phyloP scores from a whole-genome alignment of 352 stramenopile genomes.

The Phytophthora aleatoria region DNA sequence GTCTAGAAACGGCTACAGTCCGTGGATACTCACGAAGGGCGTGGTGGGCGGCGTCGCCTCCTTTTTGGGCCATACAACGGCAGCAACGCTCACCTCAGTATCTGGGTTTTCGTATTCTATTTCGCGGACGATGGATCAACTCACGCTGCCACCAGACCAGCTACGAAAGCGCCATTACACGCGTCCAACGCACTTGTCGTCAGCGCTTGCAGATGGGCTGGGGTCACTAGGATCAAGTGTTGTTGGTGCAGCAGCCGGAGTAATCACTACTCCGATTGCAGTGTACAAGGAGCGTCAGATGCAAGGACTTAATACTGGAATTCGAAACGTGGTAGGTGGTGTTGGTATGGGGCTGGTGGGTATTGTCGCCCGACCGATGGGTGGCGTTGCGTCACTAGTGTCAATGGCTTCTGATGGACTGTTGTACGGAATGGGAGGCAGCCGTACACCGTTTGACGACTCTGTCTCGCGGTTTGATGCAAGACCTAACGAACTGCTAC shows the following conservation, averaged over 20 bases:
- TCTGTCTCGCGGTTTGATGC: constrained; percentile 47
- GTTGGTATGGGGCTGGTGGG: constrained; percentile 82
- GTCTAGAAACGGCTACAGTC: constrained; percentile 75
- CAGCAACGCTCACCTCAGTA: constrained; percentile 71
- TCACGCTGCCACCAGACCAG: constrained; percentile 68
- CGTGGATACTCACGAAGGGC: constrained; percentile 76
- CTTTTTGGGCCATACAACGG: constrained; percentile 72
- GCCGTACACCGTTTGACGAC: constrained; percentile 40
- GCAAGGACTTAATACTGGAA: constrained; percentile 60
- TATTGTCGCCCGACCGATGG: constrained; percentile 78
- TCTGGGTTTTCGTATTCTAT: constrained; percentile 86
- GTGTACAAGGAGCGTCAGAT: constrained; percentile 72
- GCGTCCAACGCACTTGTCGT: constrained; percentile 65
- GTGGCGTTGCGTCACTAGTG: constrained; percentile 76
- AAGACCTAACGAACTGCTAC: constrained; percentile 67
- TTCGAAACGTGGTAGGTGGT: constrained; percentile 71
- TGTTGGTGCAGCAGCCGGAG: constrained; percentile 72
- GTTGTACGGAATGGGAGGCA: constrained; percentile 59
- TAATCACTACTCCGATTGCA: constrained; percentile 79
- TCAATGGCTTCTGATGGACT: constrained; percentile 80
- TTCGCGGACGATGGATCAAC: constrained; percentile 80
- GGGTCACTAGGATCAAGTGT: constrained; percentile 77
- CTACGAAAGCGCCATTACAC: constrained; percentile 67
- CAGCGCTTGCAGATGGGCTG: constrained; percentile 65
- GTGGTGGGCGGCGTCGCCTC: constrained; percentile 70